A percentile compares a stretch with the other conserved stretches of the same genome.
These are phyloP conservation scores for Kodamaea sp. DNA, from an alignment of 1,139 yeast species.

Conservation along the genomic window DNA sequence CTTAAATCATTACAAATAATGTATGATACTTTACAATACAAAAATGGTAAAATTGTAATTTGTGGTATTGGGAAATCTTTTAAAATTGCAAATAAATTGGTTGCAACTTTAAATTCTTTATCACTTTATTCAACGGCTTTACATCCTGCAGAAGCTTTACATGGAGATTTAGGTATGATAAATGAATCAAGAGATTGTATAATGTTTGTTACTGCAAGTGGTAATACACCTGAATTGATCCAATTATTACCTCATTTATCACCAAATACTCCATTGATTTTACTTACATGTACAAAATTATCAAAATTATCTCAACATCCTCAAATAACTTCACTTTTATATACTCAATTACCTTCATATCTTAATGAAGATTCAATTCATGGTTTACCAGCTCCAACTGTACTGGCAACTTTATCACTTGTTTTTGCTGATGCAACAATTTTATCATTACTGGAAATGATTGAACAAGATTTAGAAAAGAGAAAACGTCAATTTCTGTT, in stretches of 20 bases:
- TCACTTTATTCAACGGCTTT: slow-evolving; percentile 64
- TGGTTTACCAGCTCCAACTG: slow-evolving; percentile 87
- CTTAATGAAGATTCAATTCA: slow-evolving; percentile 63
- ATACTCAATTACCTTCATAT: slow-evolving; percentile 58
- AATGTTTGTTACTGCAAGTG: slow-evolving; percentile 73
- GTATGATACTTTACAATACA: slow-evolving; percentile 41
- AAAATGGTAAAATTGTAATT: slow-evolving; percentile 65
- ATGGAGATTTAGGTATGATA: slow-evolving; percentile 81
- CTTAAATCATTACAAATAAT: slow-evolving; percentile 48
- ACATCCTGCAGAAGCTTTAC: slow-evolving; percentile 87
- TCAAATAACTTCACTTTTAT: slow-evolving; percentile 49
- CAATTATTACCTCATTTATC: slow-evolving; percentile 59
- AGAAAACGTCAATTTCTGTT: slow-evolving; percentile 59
- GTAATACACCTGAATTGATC: slow-evolving; percentile 75
- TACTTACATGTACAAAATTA: slow-evolving; percentile 57
- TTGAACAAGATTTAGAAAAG: slow-evolving; percentile 51
- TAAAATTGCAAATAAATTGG: slow-evolving; percentile 73
- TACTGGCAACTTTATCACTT: slow-evolving; percentile 73
- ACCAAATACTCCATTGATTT: slow-evolving; percentile 48
- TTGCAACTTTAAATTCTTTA: slow-evolving; percentile 78
- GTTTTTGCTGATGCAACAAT: slow-evolving; percentile 78
- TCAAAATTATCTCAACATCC: slow-evolving; percentile 46
- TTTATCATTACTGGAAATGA: slow-evolving; percentile 66
- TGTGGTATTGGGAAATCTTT: slow-evolving; percentile 84
- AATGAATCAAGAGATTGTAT: slow-evolving; percentile 57